Conservation (phyloP, 805 yeast genomes). For the Barnettozyma pratensis region DNA sequence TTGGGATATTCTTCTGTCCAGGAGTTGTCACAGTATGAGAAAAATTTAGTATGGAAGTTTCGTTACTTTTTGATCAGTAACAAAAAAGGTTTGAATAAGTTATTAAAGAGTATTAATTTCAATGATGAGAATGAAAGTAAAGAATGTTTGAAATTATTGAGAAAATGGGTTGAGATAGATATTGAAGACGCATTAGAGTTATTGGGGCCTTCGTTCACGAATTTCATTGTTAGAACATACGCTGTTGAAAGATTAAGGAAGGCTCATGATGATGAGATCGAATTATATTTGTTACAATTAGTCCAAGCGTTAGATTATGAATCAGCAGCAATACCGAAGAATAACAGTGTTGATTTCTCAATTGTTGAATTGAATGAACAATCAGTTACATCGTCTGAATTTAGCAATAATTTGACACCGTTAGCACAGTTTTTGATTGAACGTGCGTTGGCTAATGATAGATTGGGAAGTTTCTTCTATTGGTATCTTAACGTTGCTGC, state of each 20-base stretch:
- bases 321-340: slow-evolving; percentile 10
- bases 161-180: slow-evolving; percentile 69
- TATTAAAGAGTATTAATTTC: slow-evolving; percentile 85
- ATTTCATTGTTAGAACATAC: slow-evolving; percentile 69
- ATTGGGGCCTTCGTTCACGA: slow-evolving; percentile 71
- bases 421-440: slow-evolving; percentile 71
- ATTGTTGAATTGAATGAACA: slow-evolving; percentile 30
- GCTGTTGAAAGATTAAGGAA: slow-evolving; percentile 80
- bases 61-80: slow-evolving; percentile 73
- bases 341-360: slow-evolving; percentile 30
- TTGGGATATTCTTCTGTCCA: slow-evolving; percentile 79
- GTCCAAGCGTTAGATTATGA: slow-evolving; percentile 92
- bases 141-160: slow-evolving; percentile 71
- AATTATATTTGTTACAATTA: slow-evolving; percentile 77
- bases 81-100: slow-evolving; percentile 67
- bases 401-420: slow-evolving; percentile 41
- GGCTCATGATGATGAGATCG: slow-evolving; percentile 77
- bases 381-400: slow-evolving; percentile 21
- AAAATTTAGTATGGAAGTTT: slow-evolving; percentile 86
- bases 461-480: slow-evolving; percentile 76
- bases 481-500: slow-evolving; percentile 91
- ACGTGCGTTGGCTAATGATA: slow-evolving; percentile 58
- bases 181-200: slow-evolving; percentile 84
- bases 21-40: slow-evolving; percentile 74
- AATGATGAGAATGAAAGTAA: slow-evolving; percentile 74